Base-by-base conservation (phyloP, 331 rosid genomes). In the Rhamnella rubrinervis region DNA sequence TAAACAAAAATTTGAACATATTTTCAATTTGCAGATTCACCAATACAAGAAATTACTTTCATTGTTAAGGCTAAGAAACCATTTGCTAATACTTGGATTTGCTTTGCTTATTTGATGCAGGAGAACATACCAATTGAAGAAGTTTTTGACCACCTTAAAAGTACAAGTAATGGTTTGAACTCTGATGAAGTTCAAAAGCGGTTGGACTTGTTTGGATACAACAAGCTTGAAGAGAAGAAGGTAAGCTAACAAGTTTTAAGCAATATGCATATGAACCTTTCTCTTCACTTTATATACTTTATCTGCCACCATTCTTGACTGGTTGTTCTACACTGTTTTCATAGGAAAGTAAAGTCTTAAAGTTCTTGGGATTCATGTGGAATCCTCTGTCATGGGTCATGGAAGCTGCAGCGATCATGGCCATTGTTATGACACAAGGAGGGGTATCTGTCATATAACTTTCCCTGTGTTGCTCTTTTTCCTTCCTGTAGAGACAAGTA, bases 381-480 rank as follows among this genome's bases (percentile, higher is more conserved):
- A 89, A 89, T 83, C 96, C 92, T 70, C 67, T 89, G 16, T 89
- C 96, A 63, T 89, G 96, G 92, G 90, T 89, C n/a, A 89, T 89
- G 96, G 96, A 87, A 83, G 92, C 92, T 62, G 92, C 89, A 72
- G 88, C 92, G 62, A 2, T 87, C 71, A 85, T 87, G 85, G 90
- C 96, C 74, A 78, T 89, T 79, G 89, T 37, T 40, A 71, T 89
- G 72, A 84, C 96, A 41, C 96, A 87, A 41, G 83, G 83, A 77
- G 87, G 86, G 76, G 96, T 89, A 82, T 81, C 53, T 75, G 1
- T 26, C 20, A 49, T 53, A 62, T 21, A 46, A 52, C 21, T 19
- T 39, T 59, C 6, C 38, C 13, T 1, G 6, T 3, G 51, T 53
- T 61, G 23, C 1, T 15, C 5, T 1, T 53, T 16, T 44, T 46